These are phyloP conservation scores for Scheffersomyces illinoinensis DNA, from an alignment of 1,139 yeast species.

Conservation along the genomic window DNA sequence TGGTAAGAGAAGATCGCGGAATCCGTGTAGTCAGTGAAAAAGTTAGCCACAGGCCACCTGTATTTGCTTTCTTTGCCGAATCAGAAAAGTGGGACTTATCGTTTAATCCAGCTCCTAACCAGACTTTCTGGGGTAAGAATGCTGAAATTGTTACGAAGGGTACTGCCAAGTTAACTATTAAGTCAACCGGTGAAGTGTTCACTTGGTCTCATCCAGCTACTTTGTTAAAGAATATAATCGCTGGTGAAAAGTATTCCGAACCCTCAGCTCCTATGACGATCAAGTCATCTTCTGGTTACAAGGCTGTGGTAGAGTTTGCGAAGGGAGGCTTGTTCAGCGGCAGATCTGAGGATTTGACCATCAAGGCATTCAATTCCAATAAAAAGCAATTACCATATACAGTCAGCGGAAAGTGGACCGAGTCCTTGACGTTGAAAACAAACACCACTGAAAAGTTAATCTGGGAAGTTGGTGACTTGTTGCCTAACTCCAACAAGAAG, in stretches of 20 bases:
- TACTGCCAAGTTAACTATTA: constrained; percentile 53
- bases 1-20: constrained; percentile 76
- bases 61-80: constrained; percentile 79
- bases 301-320: constrained; percentile 73
- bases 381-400: constrained; percentile 41
- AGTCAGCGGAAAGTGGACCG: constrained; percentile 79
- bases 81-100: constrained; percentile 72
- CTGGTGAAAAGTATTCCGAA: constrained; percentile 95
- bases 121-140: constrained; percentile 94
- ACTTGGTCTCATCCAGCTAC: constrained; percentile 85
- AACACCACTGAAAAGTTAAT: constrained; percentile 45
- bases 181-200: constrained; percentile 66
- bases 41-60: constrained; percentile 79
- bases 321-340: constrained; percentile 79
- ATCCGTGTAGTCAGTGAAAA: constrained; percentile 74
- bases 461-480: constrained; percentile 69
- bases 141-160: constrained; percentile 83
- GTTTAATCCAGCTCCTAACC: constrained; percentile 77
- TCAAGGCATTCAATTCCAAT: constrained; percentile 47
- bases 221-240: constrained; percentile 79
- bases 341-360: constrained; percentile 74
- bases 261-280: constrained; percentile 74
- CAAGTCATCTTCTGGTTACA: constrained; percentile 64
- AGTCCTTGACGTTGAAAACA: constrained; percentile 48
- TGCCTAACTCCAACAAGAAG: constrained; percentile 59